These are phyloP conservation scores for Carex parvula DNA, from an alignment of 176 grass and related monocot genomes.

Conservation along the genomic window DNA sequence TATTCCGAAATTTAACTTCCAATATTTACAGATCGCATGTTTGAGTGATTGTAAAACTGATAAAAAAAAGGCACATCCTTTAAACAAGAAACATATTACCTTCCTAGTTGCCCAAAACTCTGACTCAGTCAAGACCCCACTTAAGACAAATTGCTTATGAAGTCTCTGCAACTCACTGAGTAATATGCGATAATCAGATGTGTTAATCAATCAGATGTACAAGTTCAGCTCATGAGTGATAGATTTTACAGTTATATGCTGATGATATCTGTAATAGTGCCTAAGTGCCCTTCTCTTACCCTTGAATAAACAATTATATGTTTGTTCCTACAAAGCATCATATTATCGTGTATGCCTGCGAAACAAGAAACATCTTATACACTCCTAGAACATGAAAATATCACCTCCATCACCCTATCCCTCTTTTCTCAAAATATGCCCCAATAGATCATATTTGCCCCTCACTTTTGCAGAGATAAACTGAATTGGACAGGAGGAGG, in stretches of 20 bases:
- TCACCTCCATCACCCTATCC: neutral
- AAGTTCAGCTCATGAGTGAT: neutral
- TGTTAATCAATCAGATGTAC: constrained; percentile 3
- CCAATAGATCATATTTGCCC: neutral
- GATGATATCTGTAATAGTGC: neutral
- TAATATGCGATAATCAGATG: constrained; percentile 12
- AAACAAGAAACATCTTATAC: neutral
- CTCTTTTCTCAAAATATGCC: neutral
- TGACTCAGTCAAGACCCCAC: constrained; percentile 70
- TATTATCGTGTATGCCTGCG: neutral
- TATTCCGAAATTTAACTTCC: neutral
- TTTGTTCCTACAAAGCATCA: neutral
- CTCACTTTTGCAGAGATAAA: neutral
- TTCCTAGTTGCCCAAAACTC: constrained; percentile 99
- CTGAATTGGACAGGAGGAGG: neutral
- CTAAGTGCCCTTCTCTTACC: neutral
- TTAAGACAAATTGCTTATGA: constrained; percentile 89
- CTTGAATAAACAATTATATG: neutral
- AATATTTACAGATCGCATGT: neutral
- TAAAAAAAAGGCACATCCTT: neutral
- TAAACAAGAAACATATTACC: constrained; percentile 39
- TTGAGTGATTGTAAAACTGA: neutral
- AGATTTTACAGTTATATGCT: neutral
- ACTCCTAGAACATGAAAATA: neutral
- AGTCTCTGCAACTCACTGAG: constrained; percentile 86